A percentile compares a stretch with the other conserved stretches of the same genome.
Evolutionary conservation across 2,329 filamentous ascomycete genomes (phyloP).

Genomic region (Ambrosiella xylebori): DNA sequence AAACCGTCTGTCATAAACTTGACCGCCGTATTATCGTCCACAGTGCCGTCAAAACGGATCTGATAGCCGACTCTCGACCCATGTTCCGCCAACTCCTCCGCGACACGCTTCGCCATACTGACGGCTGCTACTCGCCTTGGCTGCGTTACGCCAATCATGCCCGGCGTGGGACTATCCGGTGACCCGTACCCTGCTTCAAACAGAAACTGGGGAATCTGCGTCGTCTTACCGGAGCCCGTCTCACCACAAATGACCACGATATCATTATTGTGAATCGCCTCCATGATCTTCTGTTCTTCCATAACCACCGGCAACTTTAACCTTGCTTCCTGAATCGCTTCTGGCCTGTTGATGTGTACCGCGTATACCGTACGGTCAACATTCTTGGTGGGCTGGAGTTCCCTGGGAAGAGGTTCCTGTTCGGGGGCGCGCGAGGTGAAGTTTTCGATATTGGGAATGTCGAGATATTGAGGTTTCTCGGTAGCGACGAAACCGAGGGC

Average conservation of each 20-base stretch:
- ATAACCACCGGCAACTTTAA: constrained; percentile 75
- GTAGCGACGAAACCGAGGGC: constrained; percentile 49
- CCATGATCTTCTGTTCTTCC: constrained; percentile 96
- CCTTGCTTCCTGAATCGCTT: constrained; percentile 62
- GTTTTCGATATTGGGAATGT: constrained; percentile 39
- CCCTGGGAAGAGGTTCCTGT: constrained; percentile 51
- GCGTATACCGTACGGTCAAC: constrained; percentile 55
- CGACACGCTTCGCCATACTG: constrained; percentile 88
- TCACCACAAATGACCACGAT: constrained; percentile 84
- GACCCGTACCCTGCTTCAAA: constrained; percentile 87
- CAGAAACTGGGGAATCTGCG: constrained; percentile 89
- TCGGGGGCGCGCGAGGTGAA: constrained; percentile 53
- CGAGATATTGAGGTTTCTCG: constrained; percentile 25
- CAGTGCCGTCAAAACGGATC: constrained; percentile 83
- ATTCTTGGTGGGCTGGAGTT: constrained; percentile 44
- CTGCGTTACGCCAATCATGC: constrained; percentile 90
- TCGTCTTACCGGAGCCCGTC: constrained; percentile 95
- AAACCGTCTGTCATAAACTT: constrained; percentile 99
- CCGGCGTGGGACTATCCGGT: constrained; percentile 58
- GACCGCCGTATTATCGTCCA: constrained; percentile 63
- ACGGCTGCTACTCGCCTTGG: constrained; percentile 88
- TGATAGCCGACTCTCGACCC: constrained; percentile 74
- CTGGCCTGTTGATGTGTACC: constrained; percentile 50
- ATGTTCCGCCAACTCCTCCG: constrained; percentile 63
- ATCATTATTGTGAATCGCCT: constrained; percentile 82